Evolutionary conservation across 495 filamentous ascomycete genomes (phyloP), one percentile per base, ranked within the genome.

Genomic region (Aspergillus asperescens): DNA sequence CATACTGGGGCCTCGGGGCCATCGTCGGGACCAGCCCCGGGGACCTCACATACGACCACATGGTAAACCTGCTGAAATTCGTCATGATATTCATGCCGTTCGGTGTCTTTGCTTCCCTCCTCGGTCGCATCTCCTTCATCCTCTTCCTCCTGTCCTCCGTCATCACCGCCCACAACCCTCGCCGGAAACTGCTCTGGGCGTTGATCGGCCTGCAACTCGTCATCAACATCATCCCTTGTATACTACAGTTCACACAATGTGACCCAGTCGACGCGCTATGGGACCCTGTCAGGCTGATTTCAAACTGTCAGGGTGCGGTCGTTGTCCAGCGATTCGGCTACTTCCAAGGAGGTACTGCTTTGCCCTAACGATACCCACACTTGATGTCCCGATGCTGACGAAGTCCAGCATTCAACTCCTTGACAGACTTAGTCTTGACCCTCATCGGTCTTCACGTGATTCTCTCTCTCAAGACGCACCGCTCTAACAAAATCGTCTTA

Each of bases 121-220:
- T 43, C 2, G 48, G 48, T 5, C 48, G 48, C 7, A 43, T 51
- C 18, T 42, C 48, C 1, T 51, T 51, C 13, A 51, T 51, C 20
- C 38, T 51, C 7, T 43, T 51, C 15, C 48, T 51, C 1, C 48
- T 51, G 5, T 2, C 13, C 1, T 34, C 35, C 13, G 37, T 51
- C 1, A 34, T 51, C 7, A 23, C 27, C 8, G 48, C 35, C 16
- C 40, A 51, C 9, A 43, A 51, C 7, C 2, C 43, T 7, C 48
- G 48, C 1, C 39, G 48, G 13, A 51, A 51, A 12, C 13, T 51
- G 19, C 28, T 51, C 1, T 51, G 48, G 48, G 18, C 2, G 1
- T 20, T 51, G 5, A 43, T 51, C 8, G 48, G 7, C 10, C 19
- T 25, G 4, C 38, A 51, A n/a, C 10, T 32, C 7, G 12, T 51